These are phyloP conservation scores for Persicaria tinctoria DNA, from an alignment of 148 eudicot genomes.

Conservation along the genomic window DNA sequence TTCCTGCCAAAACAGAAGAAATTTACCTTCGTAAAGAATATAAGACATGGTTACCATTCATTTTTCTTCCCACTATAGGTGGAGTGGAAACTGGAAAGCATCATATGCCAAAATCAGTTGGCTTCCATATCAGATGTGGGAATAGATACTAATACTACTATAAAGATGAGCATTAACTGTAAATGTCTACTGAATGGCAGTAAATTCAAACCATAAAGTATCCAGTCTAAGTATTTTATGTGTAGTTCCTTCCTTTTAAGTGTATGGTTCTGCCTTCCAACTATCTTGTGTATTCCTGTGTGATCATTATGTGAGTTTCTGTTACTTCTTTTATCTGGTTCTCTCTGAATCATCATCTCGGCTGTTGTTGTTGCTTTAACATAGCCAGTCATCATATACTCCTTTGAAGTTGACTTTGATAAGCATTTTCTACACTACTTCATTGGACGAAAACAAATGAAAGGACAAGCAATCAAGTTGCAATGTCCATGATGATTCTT, in stretches of 20 bases:
- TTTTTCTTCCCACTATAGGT: constrained; percentile 4
- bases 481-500: neutral
- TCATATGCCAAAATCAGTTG: constrained; percentile 1
- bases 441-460: neutral
- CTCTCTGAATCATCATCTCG: too few relatives aligned
- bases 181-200: neutral
- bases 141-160: neutral
- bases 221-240: too few relatives aligned
- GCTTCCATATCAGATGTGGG: constrained; percentile 4
- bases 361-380: neutral
- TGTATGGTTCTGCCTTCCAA: too few relatives aligned
- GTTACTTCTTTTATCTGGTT: too few relatives aligned
- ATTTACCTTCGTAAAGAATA: neutral
- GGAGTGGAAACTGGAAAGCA: neutral
- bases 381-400: neutral
- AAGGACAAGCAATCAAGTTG: neutral
- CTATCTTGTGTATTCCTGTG: too few relatives aligned
- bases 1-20: neutral
- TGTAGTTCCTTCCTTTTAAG: too few relatives aligned
- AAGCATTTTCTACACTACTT: neutral
- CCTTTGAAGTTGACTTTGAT: neutral
- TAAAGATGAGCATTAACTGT: neutral
- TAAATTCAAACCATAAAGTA: neutral
- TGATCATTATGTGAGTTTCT: too few relatives aligned
- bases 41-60: constrained; percentile 6